Conservation (phyloP, 495 filamentous ascomycete genomes). For the Penicillium paxilli region DNA sequence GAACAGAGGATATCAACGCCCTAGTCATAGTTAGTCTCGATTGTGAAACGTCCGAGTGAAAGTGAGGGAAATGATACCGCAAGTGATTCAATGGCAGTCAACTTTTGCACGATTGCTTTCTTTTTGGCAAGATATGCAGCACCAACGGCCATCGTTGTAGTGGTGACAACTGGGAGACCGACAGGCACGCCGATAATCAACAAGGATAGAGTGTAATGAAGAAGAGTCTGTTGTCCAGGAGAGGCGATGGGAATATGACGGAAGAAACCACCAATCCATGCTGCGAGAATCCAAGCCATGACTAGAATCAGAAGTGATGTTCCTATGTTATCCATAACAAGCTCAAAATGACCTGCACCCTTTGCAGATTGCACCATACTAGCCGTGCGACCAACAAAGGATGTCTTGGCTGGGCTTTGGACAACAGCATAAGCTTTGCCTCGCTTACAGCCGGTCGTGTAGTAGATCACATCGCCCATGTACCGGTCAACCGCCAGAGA, state of each 20-base stretch:
- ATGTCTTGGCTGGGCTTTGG: constrained; percentile 59
- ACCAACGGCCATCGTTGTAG: constrained; percentile 95
- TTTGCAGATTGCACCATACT: constrained; percentile 64
- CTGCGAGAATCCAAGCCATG: constrained; percentile 63
- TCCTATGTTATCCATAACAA: constrained; percentile 75
- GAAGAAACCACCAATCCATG: constrained; percentile 76
- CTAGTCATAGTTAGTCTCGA: constrained; percentile 25
- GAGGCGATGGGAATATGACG: constrained; percentile 65
- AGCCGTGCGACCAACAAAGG: constrained; percentile 72
- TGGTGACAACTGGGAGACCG: constrained; percentile 93
- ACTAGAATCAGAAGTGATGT: constrained; percentile 68
- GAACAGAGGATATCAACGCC: constrained; percentile 97
- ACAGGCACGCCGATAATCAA: constrained; percentile 94
- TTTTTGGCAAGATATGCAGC: constrained; percentile 92
- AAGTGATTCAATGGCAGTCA: constrained; percentile 91
- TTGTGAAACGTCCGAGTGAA: background rate
- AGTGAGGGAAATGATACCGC: constrained; percentile 49
- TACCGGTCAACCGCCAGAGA: constrained; percentile 73
- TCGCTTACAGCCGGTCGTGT: constrained; percentile 74
- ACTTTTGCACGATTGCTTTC: constrained; percentile 95
- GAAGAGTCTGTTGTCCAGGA: constrained; percentile 54
- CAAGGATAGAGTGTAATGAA: constrained; percentile 69
- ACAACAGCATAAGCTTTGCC: constrained; percentile 68
- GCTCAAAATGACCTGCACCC: constrained; percentile 73
- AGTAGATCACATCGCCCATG: constrained; percentile 68